A percentile compares a stretch with the other conserved stretches of the same genome.
Conservation (phyloP, 768 basidiomycete genomes). For the Boletellus emodensis region DNA sequence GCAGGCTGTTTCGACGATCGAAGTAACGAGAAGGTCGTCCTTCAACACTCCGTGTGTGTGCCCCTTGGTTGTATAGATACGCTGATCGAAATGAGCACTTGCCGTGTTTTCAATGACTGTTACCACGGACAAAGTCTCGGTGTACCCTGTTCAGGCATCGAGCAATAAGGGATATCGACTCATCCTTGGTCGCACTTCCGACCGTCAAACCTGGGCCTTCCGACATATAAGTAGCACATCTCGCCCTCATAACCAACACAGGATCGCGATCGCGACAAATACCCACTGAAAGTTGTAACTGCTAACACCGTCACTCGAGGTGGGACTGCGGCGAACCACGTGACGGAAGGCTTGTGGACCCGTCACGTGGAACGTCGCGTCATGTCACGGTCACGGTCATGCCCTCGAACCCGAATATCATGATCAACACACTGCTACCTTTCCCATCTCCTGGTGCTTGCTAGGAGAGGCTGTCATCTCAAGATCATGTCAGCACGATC, state of each 20-base stretch:
- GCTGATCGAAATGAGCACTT: background rate
- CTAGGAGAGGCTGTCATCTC: no score
- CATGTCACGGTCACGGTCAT: no score
- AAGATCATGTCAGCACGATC: no score
- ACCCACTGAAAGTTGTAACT: constrained; percentile 84
- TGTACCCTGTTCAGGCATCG: constrained; percentile 74
- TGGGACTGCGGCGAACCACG: no score
- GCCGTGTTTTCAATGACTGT: constrained; percentile 86
- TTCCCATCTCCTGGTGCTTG: no score
- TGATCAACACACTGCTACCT: no score
- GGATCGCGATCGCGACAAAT: background rate
- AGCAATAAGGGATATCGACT: constrained; percentile 63
- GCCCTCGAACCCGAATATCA: no score
- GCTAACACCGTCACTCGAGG: constrained; percentile 67
- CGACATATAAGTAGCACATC: background rate
- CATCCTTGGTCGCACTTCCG: no score
- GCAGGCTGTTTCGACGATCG: constrained; percentile 36
- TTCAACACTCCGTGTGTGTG: constrained; percentile 76
- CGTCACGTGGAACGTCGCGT: no score
- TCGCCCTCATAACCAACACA: background rate
- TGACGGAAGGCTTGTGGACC: no score
- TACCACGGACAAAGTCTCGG: constrained; percentile 47
- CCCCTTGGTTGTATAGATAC: constrained; percentile 7
- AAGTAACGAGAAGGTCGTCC: constrained; percentile 52
- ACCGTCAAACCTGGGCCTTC: constrained; percentile 81